Percentiles rank a stretch among this genome's conserved stretches.
Evolutionary conservation across 106 monocot genomes (phyloP).

Genomic region (Iris macrosiphon): DNA sequence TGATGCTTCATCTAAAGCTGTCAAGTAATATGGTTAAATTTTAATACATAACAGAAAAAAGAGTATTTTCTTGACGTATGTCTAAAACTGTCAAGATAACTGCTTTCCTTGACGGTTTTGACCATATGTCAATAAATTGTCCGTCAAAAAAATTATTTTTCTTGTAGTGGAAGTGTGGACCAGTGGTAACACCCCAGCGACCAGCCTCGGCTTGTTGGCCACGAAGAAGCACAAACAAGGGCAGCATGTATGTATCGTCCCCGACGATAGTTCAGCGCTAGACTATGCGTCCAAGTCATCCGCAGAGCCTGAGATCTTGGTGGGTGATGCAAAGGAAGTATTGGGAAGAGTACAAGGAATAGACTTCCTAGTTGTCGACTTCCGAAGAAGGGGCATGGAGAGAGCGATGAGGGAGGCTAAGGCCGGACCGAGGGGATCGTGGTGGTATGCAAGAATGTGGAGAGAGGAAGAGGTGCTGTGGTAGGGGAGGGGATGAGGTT

Average conservation of each 20-base stretch:
- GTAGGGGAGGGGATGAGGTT: slow-evolving; percentile 44
- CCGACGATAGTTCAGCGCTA: slow-evolving; percentile 17
- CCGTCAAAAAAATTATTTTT: too few species aligned
- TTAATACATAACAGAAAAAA: too few species aligned
- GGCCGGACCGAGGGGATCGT: slow-evolving; percentile 50
- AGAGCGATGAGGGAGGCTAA: slow-evolving; percentile 19
- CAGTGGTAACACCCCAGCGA: slow-evolving; percentile 13
- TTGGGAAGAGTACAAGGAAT: slow-evolving; percentile 4
- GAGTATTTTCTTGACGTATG: too few species aligned
- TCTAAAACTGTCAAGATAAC: too few species aligned
- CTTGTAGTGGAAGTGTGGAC: slow-evolving; percentile 48
- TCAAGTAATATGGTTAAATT: too few species aligned
- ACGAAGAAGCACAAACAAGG: slow-evolving; percentile 44
- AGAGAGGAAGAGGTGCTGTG: slow-evolving; percentile 3
- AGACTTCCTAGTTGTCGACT: slow-evolving; percentile 37
- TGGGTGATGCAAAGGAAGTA: neutral
- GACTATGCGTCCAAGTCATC: neutral
- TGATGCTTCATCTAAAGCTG: too few species aligned
- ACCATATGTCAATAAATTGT: too few species aligned
- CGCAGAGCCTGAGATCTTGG: slow-evolving; percentile 3
- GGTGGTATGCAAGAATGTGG: slow-evolving; percentile 53
- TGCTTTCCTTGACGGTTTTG: too few species aligned
- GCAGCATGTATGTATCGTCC: slow-evolving; percentile 34
- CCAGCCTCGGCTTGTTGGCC: slow-evolving; percentile 25
- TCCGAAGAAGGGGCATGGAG: slow-evolving; percentile 33